phyloP scores from a whole-genome alignment of 2,329 filamentous ascomycete genomes.

The Diplodia intermedia region DNA sequence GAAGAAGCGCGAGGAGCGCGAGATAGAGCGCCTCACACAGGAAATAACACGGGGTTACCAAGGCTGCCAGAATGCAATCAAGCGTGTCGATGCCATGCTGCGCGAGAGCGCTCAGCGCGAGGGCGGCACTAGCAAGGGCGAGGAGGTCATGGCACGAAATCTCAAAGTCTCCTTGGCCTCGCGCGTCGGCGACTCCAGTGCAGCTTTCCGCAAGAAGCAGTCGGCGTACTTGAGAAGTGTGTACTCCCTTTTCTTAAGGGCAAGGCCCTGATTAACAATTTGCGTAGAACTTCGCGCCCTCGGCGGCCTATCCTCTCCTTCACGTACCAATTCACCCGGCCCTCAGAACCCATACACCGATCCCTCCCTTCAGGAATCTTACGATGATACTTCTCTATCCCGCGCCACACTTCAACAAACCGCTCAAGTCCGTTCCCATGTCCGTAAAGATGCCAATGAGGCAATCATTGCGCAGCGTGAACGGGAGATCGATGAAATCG shows the following conservation, averaged over 20 bases:
- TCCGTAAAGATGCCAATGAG: conserved; percentile 70
- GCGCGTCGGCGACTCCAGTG: conserved; percentile 88
- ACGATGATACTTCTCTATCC: conserved; percentile 90
- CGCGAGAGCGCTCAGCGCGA: conserved; percentile 73
- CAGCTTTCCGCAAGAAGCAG: conserved; percentile 95
- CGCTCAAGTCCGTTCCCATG: conserved; percentile 63
- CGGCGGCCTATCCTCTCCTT: conserved; percentile 57
- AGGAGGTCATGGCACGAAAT: conserved; percentile 95
- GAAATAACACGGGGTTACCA: conserved; percentile 89
- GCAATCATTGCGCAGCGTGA: conserved; percentile 88
- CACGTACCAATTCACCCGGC: conserved; percentile 52
- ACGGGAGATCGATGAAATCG: conserved; percentile 96
- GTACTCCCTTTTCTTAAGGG: conserved; percentile 34
- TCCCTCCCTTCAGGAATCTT: conserved; percentile 84
- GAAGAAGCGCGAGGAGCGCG: conserved; percentile 82
- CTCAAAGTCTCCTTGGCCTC: conserved; percentile 90
- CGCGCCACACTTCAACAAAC: conserved; percentile 87
- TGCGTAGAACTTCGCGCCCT: conserved; percentile 52
- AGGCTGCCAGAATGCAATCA: conserved; percentile 85
- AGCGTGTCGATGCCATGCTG: conserved; percentile 86
- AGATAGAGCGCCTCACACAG: conserved; percentile 91
- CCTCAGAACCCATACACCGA: conserved; percentile 75
- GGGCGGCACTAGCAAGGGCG: conserved; percentile 76
- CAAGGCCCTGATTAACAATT: conserved; percentile 34
- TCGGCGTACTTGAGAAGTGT: conserved; percentile 93